phyloP scores from a whole-genome alignment of 805 yeast species.

The Lipomyces spencermartinsiae region DNA sequence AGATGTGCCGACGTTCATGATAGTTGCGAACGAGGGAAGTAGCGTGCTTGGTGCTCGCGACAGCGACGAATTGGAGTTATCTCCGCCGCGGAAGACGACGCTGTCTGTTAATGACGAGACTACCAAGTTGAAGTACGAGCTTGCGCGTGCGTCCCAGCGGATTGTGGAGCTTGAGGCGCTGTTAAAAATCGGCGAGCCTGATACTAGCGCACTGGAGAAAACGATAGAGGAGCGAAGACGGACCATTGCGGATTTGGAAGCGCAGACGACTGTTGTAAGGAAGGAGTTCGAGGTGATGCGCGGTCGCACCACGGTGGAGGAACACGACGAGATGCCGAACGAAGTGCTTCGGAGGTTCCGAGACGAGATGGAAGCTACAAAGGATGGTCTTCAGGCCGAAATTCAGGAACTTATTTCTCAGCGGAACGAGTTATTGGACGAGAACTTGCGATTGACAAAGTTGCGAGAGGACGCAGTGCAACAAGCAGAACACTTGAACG shows the following conservation, averaged over 20 bases:
- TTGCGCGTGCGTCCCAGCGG: conserved; percentile 25
- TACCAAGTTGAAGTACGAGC: conserved; percentile 18
- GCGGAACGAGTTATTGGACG: conserved; percentile 44
- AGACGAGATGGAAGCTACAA: conserved; percentile 56
- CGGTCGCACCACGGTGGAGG: conserved; percentile 51
- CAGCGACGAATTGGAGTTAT: background rate
- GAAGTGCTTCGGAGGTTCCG: conserved; percentile 53
- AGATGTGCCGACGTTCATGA: conserved; percentile 10
- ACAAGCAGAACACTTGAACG: conserved; percentile 45
- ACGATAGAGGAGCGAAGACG: conserved; percentile 40
- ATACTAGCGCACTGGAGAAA: conserved; percentile 16
- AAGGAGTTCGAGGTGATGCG: conserved; percentile 53
- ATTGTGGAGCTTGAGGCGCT: conserved; percentile 33
- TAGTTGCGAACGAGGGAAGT: background rate
- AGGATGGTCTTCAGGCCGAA: conserved; percentile 56
- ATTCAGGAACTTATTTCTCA: conserved; percentile 47
- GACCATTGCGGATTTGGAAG: conserved; percentile 49
- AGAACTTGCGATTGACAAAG: conserved; percentile 42
- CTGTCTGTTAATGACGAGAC: conserved; percentile 10
- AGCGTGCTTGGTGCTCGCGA: background rate
- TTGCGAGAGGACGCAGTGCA: conserved; percentile 42
- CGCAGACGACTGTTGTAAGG: conserved; percentile 43
- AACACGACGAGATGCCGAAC: conserved; percentile 46
- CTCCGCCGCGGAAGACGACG: background rate
- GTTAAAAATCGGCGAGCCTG: conserved; percentile 13